Conservation (phyloP, 148 eudicot species). For the Dysphania ambrosioides region DNA sequence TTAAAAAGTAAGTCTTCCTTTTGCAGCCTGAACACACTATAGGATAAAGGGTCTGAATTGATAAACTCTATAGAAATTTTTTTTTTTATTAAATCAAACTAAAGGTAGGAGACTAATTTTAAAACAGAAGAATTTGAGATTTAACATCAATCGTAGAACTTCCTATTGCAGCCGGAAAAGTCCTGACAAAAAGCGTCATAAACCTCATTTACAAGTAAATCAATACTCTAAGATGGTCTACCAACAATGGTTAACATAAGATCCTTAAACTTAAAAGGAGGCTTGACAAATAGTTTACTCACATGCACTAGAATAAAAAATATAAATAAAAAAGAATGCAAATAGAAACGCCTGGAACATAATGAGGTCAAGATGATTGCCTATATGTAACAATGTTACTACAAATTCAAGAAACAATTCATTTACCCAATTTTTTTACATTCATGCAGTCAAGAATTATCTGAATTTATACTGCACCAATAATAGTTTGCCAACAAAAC, state of each 20-base stretch:
- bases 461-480: neutral
- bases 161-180: too few relatives aligned
- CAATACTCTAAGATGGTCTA: too few relatives aligned
- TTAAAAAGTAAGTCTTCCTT: neutral
- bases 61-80: neutral
- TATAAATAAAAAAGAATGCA: too few relatives aligned
- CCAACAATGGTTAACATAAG: too few relatives aligned
- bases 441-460: neutral
- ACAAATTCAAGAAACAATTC: too few relatives aligned
- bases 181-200: too few relatives aligned
- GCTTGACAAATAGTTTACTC: too few relatives aligned
- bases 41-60: too few relatives aligned
- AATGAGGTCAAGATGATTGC: neutral
- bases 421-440: neutral
- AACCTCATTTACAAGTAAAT: too few relatives aligned
- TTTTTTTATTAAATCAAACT: too few relatives aligned
- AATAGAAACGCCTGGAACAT: neutral
- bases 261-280: too few relatives aligned
- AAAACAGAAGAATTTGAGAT: neutral
- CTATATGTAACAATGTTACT: neutral
- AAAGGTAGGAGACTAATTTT: neutral
- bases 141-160: neutral
- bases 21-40: neutral
- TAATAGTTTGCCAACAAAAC: neutral
- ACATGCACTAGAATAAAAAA: too few relatives aligned